Conservation (phyloP, 1,139 yeast species). For the Candida freyschussii region DNA sequence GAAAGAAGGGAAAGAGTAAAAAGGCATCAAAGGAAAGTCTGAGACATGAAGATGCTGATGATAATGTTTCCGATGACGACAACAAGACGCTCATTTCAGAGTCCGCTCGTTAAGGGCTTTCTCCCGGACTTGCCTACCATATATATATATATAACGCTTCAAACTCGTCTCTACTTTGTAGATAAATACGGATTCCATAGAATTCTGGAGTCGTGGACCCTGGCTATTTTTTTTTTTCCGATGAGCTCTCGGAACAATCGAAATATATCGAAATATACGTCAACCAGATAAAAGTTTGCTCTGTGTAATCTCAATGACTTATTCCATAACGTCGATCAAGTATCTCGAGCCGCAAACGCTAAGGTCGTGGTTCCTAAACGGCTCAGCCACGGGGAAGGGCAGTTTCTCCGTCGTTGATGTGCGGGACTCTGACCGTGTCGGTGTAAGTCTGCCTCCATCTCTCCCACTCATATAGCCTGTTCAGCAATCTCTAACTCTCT, state of each 20-base stretch:
- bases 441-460: slow-evolving; percentile 36
- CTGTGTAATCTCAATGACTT: no score
- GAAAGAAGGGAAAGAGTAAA: slow-evolving; percentile 1
- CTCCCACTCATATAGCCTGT: slow-evolving; percentile 21
- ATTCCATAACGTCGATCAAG: slow-evolving; percentile 31
- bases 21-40: not conserved
- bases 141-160: no score
- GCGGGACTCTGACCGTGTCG: slow-evolving; percentile 72
- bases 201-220: not conserved
- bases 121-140: no score
- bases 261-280: no score
- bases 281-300: no score
- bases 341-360: slow-evolving; percentile 43
- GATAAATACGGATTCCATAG: not conserved
- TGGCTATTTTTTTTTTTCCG: slow-evolving; percentile 2
- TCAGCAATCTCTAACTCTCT: no score
- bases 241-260: no score
- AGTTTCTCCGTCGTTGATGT: slow-evolving; percentile 77
- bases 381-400: slow-evolving; percentile 36
- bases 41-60: slow-evolving; percentile 1
- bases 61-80: slow-evolving; percentile 1
- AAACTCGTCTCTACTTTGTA: not conserved
- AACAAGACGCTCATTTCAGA: slow-evolving; percentile 1
- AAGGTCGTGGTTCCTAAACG: slow-evolving; percentile 40
- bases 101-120: not conserved